Conservation (phyloP, 345 rosid species). For the Aegle marmelos region DNA sequence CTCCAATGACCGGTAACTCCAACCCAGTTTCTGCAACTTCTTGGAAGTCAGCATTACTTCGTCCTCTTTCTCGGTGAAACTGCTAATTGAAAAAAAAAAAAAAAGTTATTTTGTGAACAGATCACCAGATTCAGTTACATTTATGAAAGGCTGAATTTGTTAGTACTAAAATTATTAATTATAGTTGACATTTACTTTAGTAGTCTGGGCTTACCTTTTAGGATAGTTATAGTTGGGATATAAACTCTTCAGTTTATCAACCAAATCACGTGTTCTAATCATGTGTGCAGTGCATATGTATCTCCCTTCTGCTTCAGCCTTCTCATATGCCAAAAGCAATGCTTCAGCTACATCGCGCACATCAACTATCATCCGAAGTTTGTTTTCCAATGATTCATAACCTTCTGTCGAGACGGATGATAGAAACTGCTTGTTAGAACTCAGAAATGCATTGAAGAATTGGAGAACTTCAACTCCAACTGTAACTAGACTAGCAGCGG, state of each 20-base stretch:
- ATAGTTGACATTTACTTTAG: background rate
- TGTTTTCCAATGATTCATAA: conserved; percentile 22
- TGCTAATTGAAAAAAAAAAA: background rate
- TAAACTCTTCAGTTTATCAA: conserved; percentile 46
- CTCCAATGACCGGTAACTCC: conserved; percentile 52
- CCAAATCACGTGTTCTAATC: conserved; percentile 20
- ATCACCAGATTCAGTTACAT: background rate
- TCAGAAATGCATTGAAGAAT: too few relatives aligned
- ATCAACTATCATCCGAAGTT: conserved; percentile 26
- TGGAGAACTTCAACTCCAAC: too few relatives aligned
- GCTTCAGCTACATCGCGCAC: conserved; percentile 36
- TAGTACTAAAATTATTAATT: background rate
- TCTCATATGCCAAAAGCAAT: conserved; percentile 52
- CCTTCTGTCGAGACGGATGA: too few relatives aligned
- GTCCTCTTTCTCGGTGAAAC: background rate
- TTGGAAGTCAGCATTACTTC: conserved; percentile 20
- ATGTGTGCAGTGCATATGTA: conserved; percentile 42
- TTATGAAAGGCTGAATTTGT: background rate
- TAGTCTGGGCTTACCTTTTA: conserved; percentile 28
- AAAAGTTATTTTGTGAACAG: background rate
- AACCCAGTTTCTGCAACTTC: conserved; percentile 51
- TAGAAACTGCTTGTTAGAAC: too few relatives aligned
- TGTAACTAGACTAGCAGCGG: too few relatives aligned
- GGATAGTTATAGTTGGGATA: conserved; percentile 59
- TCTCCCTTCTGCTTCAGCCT: conserved; percentile 47